Evolutionary conservation across 139 green algal genomes (phyloP).

Genomic region (Chlorella sp.): DNA sequence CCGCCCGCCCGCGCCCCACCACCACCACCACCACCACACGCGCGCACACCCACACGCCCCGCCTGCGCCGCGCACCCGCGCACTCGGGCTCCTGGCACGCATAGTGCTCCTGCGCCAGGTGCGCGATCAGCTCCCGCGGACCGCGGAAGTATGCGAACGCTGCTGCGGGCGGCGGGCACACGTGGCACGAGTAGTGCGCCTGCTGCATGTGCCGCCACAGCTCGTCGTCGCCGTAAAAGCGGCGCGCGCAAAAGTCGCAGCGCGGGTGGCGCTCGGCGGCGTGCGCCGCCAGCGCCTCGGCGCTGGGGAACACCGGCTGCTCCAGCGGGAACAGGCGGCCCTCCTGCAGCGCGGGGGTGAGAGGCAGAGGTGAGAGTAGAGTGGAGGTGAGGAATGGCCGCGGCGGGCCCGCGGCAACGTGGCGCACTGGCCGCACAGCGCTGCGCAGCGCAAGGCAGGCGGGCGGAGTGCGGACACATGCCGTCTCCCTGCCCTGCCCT

Average conservation of each 20-base stretch:
- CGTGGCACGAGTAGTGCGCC: conserved; percentile 67
- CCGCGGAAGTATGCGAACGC: conserved; percentile 46
- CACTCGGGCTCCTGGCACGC: conserved; percentile 68
- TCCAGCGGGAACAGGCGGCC: conserved; percentile 54
- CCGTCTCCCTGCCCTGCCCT: neutral
- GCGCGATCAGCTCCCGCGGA: conserved; percentile 27
- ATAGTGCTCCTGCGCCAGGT: conserved; percentile 57
- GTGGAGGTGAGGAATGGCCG: neutral
- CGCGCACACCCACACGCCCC: too few species aligned
- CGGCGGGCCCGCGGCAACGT: too few species aligned
- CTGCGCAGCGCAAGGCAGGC: neutral
- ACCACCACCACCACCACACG: too few species aligned
- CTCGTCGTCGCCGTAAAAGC: conserved; percentile 63
- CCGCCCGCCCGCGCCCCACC: too few species aligned
- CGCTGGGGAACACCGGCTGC: conserved; percentile 31
- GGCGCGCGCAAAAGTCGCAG: conserved; percentile 67
- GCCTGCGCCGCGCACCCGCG: too few species aligned
- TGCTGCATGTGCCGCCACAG: conserved; percentile 58
- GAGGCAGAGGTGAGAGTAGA: neutral
- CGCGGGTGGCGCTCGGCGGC: conserved; percentile 44
- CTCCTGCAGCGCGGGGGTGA: conserved; percentile 32
- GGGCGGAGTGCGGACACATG: neutral
- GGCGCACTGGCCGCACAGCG: neutral
- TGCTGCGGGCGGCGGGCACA: conserved; percentile 53
- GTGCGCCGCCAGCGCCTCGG: conserved; percentile 51